These are phyloP conservation scores for Gastrodia elata DNA, from an alignment of 106 monocot genomes.

Conservation along the genomic window DNA sequence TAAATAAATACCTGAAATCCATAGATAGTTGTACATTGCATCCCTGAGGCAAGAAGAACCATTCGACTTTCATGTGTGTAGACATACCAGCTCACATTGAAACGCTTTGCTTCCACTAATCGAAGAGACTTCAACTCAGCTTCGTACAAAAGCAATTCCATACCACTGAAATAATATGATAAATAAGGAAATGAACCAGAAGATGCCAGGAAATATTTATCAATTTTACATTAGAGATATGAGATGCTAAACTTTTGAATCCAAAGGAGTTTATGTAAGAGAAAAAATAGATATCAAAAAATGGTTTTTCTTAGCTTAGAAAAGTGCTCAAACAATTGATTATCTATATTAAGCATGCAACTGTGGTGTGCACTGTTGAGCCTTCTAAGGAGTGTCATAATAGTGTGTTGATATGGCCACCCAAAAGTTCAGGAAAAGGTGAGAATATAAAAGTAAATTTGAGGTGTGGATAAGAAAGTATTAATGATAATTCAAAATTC, in stretches of 20 bases:
- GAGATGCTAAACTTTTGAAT: neutral
- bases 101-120: slow-evolving; percentile 67
- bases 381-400: neutral
- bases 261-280: neutral
- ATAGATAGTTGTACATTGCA: slow-evolving; percentile 76
- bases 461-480: neutral
- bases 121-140: slow-evolving; percentile 46
- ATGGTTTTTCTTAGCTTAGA: neutral
- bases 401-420: no score
- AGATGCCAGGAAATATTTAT: neutral
- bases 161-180: slow-evolving; percentile 42
- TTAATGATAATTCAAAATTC: neutral
- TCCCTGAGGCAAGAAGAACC: slow-evolving; percentile 94
- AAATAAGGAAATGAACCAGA: neutral
- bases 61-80: slow-evolving; percentile 97
- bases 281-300: neutral
- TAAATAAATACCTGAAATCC: slow-evolving; percentile 67
- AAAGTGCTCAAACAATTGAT: neutral
- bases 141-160: slow-evolving; percentile 76
- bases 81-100: slow-evolving; percentile 88
- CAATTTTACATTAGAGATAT: neutral
- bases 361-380: neutral
- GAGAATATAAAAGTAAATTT: neutral
- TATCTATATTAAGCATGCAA: neutral
- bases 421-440: no score